Evolutionary conservation across 805 yeast genomes (phyloP).

Genomic region (Saitoella complicata): DNA sequence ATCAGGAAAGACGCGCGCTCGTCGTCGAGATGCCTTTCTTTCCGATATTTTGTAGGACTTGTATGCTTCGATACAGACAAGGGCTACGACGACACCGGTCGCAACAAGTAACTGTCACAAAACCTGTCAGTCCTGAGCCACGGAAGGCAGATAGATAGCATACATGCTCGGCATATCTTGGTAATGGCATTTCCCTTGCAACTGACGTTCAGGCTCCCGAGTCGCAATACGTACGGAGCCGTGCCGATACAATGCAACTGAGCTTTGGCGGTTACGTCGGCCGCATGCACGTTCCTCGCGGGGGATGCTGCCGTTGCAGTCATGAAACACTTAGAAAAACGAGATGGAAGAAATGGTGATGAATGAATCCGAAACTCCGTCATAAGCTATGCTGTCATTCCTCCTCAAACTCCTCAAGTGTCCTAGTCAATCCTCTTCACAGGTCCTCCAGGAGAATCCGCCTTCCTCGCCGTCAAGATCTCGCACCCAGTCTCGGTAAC

Average conservation of each 20-base stretch:
- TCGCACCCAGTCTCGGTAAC: conserved; percentile 92
- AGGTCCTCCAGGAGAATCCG: conserved; percentile 81
- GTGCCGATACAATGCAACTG: background rate
- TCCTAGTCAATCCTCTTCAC: conserved; percentile 14
- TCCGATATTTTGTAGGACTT: too few species aligned
- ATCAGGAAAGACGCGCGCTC: background rate
- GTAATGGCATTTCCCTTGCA: too few species aligned
- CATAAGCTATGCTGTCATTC: background rate
- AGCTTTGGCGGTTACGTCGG: background rate
- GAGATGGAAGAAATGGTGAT: background rate
- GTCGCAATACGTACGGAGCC: too few species aligned
- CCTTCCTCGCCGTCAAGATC: conserved; percentile 67
- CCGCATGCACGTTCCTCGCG: background rate
- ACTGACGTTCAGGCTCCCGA: too few species aligned
- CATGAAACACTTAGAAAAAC: background rate
- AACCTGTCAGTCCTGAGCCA: too few species aligned
- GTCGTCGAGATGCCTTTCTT: background rate
- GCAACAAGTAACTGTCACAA: too few species aligned
- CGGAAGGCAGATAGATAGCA: too few species aligned
- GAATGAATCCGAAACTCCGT: background rate
- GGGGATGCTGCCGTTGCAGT: background rate
- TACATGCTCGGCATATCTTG: too few species aligned
- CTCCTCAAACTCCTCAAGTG: background rate
- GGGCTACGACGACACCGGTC: too few species aligned
- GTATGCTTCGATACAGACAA: too few species aligned